These are phyloP conservation scores for Yamadazyma laniorum DNA, from an alignment of 805 yeast genomes.

Conservation along the genomic window DNA sequence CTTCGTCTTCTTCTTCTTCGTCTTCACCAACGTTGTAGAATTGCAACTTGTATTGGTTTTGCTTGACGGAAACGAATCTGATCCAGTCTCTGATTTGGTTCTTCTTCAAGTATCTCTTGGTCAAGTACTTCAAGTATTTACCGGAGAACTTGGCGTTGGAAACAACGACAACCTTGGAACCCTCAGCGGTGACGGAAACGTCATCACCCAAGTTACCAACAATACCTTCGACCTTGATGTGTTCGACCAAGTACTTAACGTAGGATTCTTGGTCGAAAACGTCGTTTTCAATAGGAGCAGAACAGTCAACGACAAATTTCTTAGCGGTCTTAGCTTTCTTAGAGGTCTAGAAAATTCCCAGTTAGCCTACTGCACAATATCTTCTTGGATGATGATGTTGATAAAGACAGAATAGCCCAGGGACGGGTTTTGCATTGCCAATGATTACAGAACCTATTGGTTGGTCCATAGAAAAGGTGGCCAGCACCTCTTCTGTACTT, in stretches of 20 bases:
- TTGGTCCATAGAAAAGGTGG: neutral
- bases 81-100: constrained; percentile 99
- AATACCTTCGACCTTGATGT: constrained; percentile 97
- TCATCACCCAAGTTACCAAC: constrained; percentile 96
- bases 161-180: constrained; percentile 84
- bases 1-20: constrained; percentile 91
- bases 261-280: constrained; percentile 96
- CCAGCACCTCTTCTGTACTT: neutral
- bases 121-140: constrained; percentile 98
- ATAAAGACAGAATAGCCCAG: constrained; percentile 50
- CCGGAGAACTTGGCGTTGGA: constrained; percentile 97
- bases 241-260: constrained; percentile 97
- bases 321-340: constrained; percentile 68
- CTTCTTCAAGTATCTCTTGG: constrained; percentile 99
- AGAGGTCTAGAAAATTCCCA: constrained; percentile 58
- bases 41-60: constrained; percentile 94
- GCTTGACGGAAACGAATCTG: constrained; percentile 95
- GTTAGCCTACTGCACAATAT: constrained; percentile 72
- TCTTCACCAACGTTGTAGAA: constrained; percentile 97
- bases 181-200: constrained; percentile 82
- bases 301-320: constrained; percentile 92
- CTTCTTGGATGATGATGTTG: constrained; percentile 1
- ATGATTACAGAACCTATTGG: neutral
- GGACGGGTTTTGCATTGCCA: constrained; percentile 34
- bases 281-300: constrained; percentile 96